Conservation (phyloP, 75 land plant genomes). For the Isoetes taiwanensis region DNA sequence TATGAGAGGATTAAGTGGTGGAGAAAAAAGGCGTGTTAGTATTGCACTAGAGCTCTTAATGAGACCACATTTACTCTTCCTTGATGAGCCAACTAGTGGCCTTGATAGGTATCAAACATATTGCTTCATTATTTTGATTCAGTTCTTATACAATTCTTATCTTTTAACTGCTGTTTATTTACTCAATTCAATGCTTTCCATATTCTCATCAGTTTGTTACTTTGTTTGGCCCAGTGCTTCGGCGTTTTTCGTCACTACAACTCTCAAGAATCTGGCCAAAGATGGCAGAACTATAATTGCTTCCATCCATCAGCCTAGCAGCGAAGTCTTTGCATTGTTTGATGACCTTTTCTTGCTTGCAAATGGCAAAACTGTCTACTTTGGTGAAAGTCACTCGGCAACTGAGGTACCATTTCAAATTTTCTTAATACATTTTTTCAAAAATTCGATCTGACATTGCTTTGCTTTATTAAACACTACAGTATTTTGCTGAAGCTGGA, state of each 20-base stretch:
- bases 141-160: no score
- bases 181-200: no score
- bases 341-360: conserved; percentile 4
- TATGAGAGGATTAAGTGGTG: conserved; percentile 33
- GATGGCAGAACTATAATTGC: neutral
- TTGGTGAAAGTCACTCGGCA: conserved; percentile 6
- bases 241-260: conserved; percentile 1
- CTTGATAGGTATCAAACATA: no score
- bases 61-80: conserved; percentile 24
- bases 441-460: no score
- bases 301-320: conserved; percentile 4
- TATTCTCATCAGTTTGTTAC: no score
- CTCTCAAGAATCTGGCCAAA: neutral
- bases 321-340: conserved; percentile 6
- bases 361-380: conserved; percentile 5
- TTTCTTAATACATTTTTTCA: no score
- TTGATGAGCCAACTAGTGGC: no score
- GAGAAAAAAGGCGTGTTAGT: conserved; percentile 38
- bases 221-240: no score
- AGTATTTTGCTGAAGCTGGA: conserved; percentile 81
- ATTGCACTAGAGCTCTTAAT: conserved; percentile 37
- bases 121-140: no score
- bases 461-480: no score
- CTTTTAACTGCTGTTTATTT: no score
- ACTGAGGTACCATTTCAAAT: no score